Conservation (phyloP, 2,329 filamentous ascomycete species). For the Sclerotinia glacialis region DNA sequence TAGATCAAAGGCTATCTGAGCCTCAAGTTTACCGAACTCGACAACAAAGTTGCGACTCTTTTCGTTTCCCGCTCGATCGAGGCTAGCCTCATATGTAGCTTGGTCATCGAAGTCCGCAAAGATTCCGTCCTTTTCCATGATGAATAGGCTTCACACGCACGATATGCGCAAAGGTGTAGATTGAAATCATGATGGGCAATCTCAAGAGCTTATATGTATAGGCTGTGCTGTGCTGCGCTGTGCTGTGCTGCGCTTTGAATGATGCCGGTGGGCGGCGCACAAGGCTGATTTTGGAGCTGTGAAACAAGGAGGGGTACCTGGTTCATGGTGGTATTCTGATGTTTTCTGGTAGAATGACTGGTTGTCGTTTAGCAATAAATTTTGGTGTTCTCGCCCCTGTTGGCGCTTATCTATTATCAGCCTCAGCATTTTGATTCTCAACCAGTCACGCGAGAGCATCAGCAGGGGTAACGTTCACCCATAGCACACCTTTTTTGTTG, state of each 20-base stretch:
- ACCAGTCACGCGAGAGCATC: slow-evolving; percentile 18
- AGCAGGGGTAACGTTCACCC: not conserved
- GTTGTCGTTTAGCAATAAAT: slow-evolving; percentile 9
- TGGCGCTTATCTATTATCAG: slow-evolving; percentile 17
- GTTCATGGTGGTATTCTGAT: not conserved
- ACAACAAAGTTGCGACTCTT: slow-evolving; percentile 59
- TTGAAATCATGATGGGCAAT: slow-evolving; percentile 18
- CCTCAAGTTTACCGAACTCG: slow-evolving; percentile 58
- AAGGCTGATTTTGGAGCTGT: slow-evolving; percentile 19
- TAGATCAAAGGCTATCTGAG: slow-evolving; percentile 57
- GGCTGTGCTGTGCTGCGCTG: not conserved
- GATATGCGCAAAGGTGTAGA: not conserved
- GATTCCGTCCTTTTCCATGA: slow-evolving; percentile 26
- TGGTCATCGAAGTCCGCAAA: slow-evolving; percentile 51
- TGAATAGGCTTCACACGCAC: not conserved
- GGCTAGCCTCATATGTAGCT: slow-evolving; percentile 46
- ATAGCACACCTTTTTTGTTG: not conserved
- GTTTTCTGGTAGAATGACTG: slow-evolving; percentile 15
- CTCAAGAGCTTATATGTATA: not conserved
- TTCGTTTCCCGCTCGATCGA: slow-evolving; percentile 43
- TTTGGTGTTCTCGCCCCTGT: slow-evolving; percentile 11
- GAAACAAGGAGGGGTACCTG: slow-evolving; percentile 16
- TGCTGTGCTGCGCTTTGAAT: slow-evolving; percentile 11
- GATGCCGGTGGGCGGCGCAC: slow-evolving; percentile 5
- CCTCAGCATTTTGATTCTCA: not conserved